Conservation (phyloP, 768 basidiomycete genomes). For the Gloeopeniophorella convolvens region DNA sequence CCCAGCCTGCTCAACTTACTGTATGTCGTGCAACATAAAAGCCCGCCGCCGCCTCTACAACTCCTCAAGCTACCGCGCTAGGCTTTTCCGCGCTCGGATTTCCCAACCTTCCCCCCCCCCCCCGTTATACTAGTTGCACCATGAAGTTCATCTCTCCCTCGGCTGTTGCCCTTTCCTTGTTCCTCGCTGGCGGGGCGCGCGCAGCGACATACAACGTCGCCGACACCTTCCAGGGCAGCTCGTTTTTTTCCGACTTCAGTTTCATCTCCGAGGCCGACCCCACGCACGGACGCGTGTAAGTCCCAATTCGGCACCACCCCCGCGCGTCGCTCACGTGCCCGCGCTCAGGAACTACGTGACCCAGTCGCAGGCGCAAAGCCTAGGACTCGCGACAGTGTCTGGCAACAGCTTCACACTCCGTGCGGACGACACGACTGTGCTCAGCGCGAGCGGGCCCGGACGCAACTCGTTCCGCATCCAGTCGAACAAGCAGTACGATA, state of each 20-base stretch:
- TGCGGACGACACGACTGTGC: slow-evolving; percentile 43
- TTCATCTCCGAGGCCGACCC: slow-evolving; percentile 50
- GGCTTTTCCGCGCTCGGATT: too few species aligned
- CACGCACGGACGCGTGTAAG: slow-evolving; percentile 63
- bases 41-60: too few species aligned
- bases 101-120: too few species aligned
- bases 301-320: neutral
- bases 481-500: slow-evolving; percentile 47
- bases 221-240: slow-evolving; percentile 39
- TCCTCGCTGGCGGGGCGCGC: slow-evolving; percentile 31
- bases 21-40: neutral
- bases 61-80: too few species aligned
- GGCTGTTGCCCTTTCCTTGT: neutral
- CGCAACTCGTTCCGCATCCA: slow-evolving; percentile 52
- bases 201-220: slow-evolving; percentile 41
- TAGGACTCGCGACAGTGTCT: slow-evolving; percentile 53
- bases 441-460: slow-evolving; percentile 44
- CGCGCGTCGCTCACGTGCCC: neutral
- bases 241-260: slow-evolving; percentile 46
- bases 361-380: slow-evolving; percentile 40
- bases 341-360: slow-evolving; percentile 36
- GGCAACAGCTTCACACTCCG: slow-evolving; percentile 49
- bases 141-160: neutral
- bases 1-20: neutral
- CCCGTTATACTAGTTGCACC: too few species aligned